Evolutionary conservation across 495 filamentous ascomycete species (phyloP), one percentile per base, ranked within the genome.

Genomic region (Diplogelasinospora grovesii): DNA sequence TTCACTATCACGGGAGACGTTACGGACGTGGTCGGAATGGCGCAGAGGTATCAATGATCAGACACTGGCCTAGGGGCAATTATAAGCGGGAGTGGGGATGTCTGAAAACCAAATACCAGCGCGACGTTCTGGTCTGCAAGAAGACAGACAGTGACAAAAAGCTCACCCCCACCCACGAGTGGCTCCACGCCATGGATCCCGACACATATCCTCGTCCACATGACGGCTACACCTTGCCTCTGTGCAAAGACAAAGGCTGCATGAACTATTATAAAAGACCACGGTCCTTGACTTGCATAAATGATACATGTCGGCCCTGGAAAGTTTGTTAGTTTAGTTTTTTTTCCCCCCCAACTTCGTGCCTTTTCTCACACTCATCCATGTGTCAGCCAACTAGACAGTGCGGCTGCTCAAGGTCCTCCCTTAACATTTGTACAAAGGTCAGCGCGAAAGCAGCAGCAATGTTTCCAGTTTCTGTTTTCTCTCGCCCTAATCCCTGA

Each of bases 171-270:
- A 39, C 23, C 8, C 39, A 47, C 39, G 36, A 38, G n/a, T 54
- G 51, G 51, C 30, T 43, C 25, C 43, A 50, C 24, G 51, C 46
- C 28, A 41, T 50, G 43, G 43, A 50, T 35, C 46, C 46, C 36
- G 46, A 46, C 18, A 43, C 41, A 24, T 47, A 41, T 22, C n/a
- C n/a, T n/a, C n/a, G n/a, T 37, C 36, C 16, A 14, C 36, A 30
- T 29, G 28, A 22, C 27, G 36, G 18, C 13, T 24, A 15, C 16
- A n/a, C 16, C 40, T 28, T 9, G 30, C 14, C 22, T 30, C 29
- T n/a, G 22, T 46, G 43, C 43, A 34, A 31, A 28, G 36, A 46
- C 36, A 28, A 41, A 24, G 31, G 20, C 29, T 46, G 43, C 22
- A 46, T 39, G 21, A 40, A 40, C 22, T 46, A 46, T 39, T 46